phyloP scores from a whole-genome alignment of 169 alveolate genomes.

The Babesia sp. region DNA sequence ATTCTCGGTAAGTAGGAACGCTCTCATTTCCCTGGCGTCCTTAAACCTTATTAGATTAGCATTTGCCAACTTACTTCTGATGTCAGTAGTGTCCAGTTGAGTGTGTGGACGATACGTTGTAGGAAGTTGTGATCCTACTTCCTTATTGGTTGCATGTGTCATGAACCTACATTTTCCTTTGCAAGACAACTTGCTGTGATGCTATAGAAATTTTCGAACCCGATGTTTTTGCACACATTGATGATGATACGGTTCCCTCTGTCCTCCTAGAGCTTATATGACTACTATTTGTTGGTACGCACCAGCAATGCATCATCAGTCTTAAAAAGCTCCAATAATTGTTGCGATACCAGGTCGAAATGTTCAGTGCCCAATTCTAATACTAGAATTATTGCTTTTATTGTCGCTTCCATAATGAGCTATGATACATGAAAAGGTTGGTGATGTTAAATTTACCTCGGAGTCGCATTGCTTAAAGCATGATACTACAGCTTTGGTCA shows the following conservation, averaged over 20 bases:
- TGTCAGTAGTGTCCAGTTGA: slow-evolving; percentile 77
- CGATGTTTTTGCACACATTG: slow-evolving; percentile 56
- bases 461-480: slow-evolving; percentile 67
- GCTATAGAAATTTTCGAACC: slow-evolving; percentile 58
- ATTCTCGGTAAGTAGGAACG: slow-evolving; percentile 55
- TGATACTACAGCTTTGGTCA: slow-evolving; percentile 41
- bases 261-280: slow-evolving; percentile 45
- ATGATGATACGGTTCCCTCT: slow-evolving; percentile 53
- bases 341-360: slow-evolving; percentile 48
- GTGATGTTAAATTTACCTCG: slow-evolving; percentile 4
- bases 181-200: slow-evolving; percentile 37
- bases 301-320: slow-evolving; percentile 50
- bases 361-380: slow-evolving; percentile 51
- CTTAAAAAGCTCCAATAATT: slow-evolving; percentile 49
- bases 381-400: slow-evolving; percentile 44
- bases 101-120: slow-evolving; percentile 64
- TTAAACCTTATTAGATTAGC: not conserved
- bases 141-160: not conserved
- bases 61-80: slow-evolving; percentile 33
- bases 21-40: slow-evolving; percentile 73
- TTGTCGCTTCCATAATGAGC: slow-evolving; percentile 47
- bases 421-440: not conserved
- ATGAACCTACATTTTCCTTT: not conserved
- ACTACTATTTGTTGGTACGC: not conserved
- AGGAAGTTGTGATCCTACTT: slow-evolving; percentile 51